Conservation (phyloP, 805 yeast genomes). For the Zygoascus biomembranicola region DNA sequence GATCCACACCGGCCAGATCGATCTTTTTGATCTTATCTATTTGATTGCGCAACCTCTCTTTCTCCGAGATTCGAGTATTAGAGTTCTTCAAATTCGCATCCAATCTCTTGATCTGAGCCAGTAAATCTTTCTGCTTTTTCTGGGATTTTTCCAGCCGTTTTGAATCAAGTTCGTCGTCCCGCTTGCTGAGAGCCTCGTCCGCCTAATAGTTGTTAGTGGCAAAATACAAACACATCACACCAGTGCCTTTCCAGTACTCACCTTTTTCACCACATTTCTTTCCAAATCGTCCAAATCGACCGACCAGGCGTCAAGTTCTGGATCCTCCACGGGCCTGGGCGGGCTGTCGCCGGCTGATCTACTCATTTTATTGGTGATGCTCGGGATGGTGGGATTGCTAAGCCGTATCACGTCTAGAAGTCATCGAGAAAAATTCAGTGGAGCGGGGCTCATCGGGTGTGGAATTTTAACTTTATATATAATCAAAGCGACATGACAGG, state of each 20-base stretch:
- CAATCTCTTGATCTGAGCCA: slow-evolving; percentile 39
- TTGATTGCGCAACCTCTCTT: slow-evolving; percentile 46
- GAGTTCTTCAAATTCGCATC: slow-evolving; percentile 43
- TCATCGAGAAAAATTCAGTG: background rate
- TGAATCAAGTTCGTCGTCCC: slow-evolving; percentile 65
- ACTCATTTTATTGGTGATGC: background rate
- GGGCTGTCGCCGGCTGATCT: background rate
- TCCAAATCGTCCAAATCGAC: slow-evolving; percentile 82
- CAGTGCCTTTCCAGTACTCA: slow-evolving; percentile 3
- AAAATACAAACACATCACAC: background rate
- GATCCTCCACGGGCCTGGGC: background rate
- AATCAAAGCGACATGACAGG: slow-evolving; percentile 8
- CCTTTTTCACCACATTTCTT: slow-evolving; percentile 47
- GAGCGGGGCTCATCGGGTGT: background rate
- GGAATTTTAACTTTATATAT: background rate
- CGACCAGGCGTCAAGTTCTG: slow-evolving; percentile 26
- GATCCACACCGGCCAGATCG: slow-evolving; percentile 45
- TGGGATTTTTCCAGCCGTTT: slow-evolving; percentile 65
- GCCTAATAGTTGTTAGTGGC: slow-evolving; percentile 36
- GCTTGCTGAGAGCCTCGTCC: slow-evolving; percentile 46
- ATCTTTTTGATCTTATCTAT: slow-evolving; percentile 40
- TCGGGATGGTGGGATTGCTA: background rate
- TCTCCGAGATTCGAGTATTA: slow-evolving; percentile 56
- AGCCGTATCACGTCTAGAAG: background rate
- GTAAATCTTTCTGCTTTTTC: slow-evolving; percentile 37